Percentiles rank a stretch among this genome's conserved stretches.
phyloP scores from a whole-genome alignment of 345 rosid genomes.

The Leavenworthia alabamica region DNA sequence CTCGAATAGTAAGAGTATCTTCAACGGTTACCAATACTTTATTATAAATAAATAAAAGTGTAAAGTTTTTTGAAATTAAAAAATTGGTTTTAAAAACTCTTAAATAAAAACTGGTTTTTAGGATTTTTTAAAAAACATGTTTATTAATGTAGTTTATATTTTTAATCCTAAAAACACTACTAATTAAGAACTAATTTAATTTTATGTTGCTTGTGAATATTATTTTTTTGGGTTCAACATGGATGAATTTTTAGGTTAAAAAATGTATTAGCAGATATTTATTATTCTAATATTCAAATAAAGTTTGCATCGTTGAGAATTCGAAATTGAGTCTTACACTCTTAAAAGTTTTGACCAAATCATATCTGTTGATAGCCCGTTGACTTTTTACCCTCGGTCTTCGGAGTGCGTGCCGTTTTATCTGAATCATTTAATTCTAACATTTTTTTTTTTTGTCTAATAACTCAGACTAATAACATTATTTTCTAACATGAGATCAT shows the following conservation, averaged over 20 bases:
- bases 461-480: neutral
- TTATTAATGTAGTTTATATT: too few species aligned
- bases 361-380: neutral
- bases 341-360: constrained; percentile 1
- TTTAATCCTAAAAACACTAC: too few species aligned
- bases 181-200: too few species aligned
- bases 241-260: neutral
- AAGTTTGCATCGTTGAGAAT: neutral
- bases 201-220: neutral
- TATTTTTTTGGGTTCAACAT: neutral
- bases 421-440: neutral
- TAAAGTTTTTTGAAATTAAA: too few species aligned
- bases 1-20: too few species aligned
- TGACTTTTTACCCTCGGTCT: constrained; percentile 1
- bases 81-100: too few species aligned
- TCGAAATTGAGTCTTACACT: constrained; percentile 19
- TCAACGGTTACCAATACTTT: too few species aligned
- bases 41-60: too few species aligned
- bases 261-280: neutral
- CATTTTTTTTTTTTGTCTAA: neutral
- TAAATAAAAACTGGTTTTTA: too few species aligned
- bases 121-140: too few species aligned
- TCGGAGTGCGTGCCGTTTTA: constrained; percentile 7
- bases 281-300: neutral
- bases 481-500: neutral